phyloP scores from a whole-genome alignment of 2,329 filamentous ascomycete species.

The Trichoderma hamatum region DNA sequence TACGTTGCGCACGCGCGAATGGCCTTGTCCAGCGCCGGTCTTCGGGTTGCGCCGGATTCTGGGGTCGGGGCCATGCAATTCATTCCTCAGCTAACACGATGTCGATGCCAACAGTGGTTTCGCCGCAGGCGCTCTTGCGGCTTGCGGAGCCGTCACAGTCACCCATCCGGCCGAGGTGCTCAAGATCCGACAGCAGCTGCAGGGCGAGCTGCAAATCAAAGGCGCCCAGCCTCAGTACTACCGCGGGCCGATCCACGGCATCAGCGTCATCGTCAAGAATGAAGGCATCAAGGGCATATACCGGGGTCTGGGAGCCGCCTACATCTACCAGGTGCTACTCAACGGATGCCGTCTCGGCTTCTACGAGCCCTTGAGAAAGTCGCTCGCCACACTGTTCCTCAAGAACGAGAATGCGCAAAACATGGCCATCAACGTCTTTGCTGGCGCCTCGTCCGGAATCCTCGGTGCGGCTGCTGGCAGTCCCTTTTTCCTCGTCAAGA shows the following conservation, averaged over 20 bases:
- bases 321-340: conserved; percentile 93
- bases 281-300: conserved; percentile 86
- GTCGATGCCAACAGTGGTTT: conserved; percentile 67
- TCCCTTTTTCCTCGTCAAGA: conserved; percentile 98
- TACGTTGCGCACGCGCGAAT: conserved; percentile 7
- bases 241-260: conserved; percentile 86
- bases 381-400: conserved; percentile 70
- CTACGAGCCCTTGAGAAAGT: conserved; percentile 89
- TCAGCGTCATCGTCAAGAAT: conserved; percentile 85
- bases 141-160: conserved; percentile 94
- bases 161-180: conserved; percentile 98
- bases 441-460: conserved; percentile 85
- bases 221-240: conserved; percentile 85
- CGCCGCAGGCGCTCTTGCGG: conserved; percentile 92
- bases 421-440: conserved; percentile 89
- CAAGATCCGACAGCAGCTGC: conserved; percentile 98
- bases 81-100: neutral
- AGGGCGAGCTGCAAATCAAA: conserved; percentile 91
- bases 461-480: conserved; percentile 91
- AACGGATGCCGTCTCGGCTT: conserved; percentile 97
- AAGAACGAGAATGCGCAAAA: conserved; percentile 76
- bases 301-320: conserved; percentile 87
- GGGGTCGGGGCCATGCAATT: neutral
- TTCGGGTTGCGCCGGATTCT: neutral
- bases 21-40: neutral